A percentile compares a stretch with the other conserved stretches of the same genome.
These are phyloP conservation scores for Penicillium samsonianum DNA, from an alignment of 495 filamentous ascomycete genomes.

Conservation along the genomic window DNA sequence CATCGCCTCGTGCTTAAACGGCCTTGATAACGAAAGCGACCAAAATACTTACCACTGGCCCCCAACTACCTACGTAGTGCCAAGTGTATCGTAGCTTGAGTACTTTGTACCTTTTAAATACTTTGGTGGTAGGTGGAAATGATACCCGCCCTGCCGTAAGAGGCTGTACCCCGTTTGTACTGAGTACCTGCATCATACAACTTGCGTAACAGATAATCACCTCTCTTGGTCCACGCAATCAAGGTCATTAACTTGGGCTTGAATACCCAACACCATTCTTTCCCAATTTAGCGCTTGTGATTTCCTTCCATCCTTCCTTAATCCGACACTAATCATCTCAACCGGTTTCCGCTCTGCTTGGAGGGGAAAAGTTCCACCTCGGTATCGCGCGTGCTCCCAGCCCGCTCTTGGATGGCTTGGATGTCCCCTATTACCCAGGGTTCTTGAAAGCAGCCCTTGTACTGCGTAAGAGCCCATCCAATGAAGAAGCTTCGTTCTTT, in stretches of 20 bases:
- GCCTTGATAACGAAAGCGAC: not conserved
- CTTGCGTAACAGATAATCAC: slow-evolving; percentile 24
- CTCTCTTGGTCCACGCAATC: slow-evolving; percentile 29
- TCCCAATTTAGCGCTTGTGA: slow-evolving; percentile 8
- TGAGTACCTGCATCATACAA: slow-evolving; percentile 21
- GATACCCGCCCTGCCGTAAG: slow-evolving; percentile 5
- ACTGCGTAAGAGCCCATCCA: not conserved
- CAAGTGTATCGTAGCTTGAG: not conserved
- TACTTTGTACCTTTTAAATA: slow-evolving; percentile 1
- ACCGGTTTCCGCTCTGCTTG: slow-evolving; percentile 7
- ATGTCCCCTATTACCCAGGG: slow-evolving; percentile 24
- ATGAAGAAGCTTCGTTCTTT: not conserved
- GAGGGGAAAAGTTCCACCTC: slow-evolving; percentile 24
- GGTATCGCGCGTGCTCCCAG: slow-evolving; percentile 35
- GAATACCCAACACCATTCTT: slow-evolving; percentile 34
- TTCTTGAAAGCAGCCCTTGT: slow-evolving; percentile 16
- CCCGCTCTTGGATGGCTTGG: slow-evolving; percentile 38
- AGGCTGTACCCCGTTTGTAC: slow-evolving; percentile 16
- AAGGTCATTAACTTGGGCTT: slow-evolving; percentile 30
- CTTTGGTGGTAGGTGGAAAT: slow-evolving; percentile 4
- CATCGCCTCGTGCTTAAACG: not conserved
- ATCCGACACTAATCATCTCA: not conserved
- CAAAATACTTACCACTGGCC: slow-evolving; percentile 1
- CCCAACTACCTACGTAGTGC: slow-evolving; percentile 9
- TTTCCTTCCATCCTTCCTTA: slow-evolving; percentile 6